phyloP scores from a whole-genome alignment of 805 yeast genomes.

The Metschnikowia similis region DNA sequence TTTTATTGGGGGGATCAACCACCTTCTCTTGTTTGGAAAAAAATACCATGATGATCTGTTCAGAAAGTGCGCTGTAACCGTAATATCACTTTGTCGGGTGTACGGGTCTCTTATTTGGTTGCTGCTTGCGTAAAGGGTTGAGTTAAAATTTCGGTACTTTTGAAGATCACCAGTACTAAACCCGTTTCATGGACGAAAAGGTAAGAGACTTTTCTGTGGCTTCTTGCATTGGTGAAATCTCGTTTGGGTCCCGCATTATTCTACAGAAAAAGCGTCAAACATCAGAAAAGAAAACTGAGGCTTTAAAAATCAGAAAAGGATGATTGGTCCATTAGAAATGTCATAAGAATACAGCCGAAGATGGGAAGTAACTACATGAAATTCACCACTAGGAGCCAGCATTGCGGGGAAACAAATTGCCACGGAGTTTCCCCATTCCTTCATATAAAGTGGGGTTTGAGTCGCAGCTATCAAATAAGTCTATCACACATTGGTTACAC shows the following conservation, averaged over 20 bases:
- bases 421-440: not conserved
- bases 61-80: not conserved
- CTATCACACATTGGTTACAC: not conserved
- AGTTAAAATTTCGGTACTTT: too few relatives aligned
- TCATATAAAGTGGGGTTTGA: not conserved
- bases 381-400: too few relatives aligned
- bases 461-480: not conserved
- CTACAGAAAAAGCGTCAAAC: too few relatives aligned
- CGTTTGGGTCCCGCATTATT: too few relatives aligned
- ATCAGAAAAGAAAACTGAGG: not conserved
- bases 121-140: too few relatives aligned
- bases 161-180: too few relatives aligned
- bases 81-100: not conserved
- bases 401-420: not conserved
- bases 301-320: not conserved
- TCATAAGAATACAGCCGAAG: too few relatives aligned
- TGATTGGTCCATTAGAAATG: too few relatives aligned
- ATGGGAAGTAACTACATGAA: not conserved
- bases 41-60: conserved; percentile 43
- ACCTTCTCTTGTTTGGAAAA: conserved; percentile 38
- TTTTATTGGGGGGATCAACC: conserved; percentile 52
- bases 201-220: too few relatives aligned
- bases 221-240: too few relatives aligned
- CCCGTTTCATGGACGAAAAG: too few relatives aligned
- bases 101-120: conserved; percentile 1